Conservation (phyloP, 2,329 filamentous ascomycete species). For the Trichophyton mentagrophytes region DNA sequence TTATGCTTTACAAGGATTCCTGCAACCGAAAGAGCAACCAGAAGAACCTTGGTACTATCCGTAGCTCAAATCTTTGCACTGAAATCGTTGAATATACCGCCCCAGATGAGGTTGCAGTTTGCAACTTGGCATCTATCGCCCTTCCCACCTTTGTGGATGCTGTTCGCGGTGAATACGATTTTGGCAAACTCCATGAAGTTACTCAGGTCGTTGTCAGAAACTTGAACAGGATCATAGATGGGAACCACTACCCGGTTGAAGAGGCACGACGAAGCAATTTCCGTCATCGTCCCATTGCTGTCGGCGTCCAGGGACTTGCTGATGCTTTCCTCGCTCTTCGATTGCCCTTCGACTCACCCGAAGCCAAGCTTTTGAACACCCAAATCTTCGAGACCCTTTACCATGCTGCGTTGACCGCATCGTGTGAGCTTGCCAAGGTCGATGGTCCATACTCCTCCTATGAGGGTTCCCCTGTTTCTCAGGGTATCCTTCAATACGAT, state of each 20-base stretch:
- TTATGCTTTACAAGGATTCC: constrained; percentile 98
- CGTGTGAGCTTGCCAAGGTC: constrained; percentile 70
- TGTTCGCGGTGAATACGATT: constrained; percentile 74
- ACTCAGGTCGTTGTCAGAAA: constrained; percentile 86
- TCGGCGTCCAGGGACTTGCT: constrained; percentile 94
- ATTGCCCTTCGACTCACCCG: constrained; percentile 90
- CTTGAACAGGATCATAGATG: constrained; percentile 94
- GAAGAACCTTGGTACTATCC: constrained; percentile 97
- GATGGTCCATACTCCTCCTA: constrained; percentile 81
- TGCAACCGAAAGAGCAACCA: constrained; percentile 99
- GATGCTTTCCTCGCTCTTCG: constrained; percentile 96
- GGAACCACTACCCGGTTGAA: constrained; percentile 95
- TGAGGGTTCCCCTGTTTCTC: constrained; percentile 81
- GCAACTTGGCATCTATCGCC: constrained; percentile 90
- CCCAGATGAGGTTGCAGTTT: constrained; percentile 95
- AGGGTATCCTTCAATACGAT: constrained; percentile 94
- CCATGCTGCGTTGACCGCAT: constrained; percentile 83
- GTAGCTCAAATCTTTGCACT: constrained; percentile 96
- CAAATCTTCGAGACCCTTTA: constrained; percentile 99
- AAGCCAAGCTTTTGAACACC: constrained; percentile 86
- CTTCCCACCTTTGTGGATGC: constrained; percentile 86
- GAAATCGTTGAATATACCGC: constrained; percentile 97
- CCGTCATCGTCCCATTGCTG: constrained; percentile 87
- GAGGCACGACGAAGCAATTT: constrained; percentile 95
- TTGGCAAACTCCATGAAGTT: constrained; percentile 92